Conservation (phyloP, 2,329 filamentous ascomycete species). For the Seiridium cupressi region DNA sequence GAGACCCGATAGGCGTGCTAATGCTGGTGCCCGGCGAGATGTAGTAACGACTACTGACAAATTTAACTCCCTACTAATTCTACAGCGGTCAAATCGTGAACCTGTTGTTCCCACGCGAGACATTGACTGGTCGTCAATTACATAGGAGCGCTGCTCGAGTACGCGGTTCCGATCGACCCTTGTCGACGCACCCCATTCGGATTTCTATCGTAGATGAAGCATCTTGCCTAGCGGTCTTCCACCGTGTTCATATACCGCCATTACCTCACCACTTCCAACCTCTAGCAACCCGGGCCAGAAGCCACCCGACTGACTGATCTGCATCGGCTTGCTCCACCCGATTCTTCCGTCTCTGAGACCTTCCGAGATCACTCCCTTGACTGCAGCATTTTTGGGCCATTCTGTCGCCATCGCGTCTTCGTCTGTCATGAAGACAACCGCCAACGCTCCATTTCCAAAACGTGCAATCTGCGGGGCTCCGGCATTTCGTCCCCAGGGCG, state of each 20-base stretch:
- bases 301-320: conserved; percentile 28
- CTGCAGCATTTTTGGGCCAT: conserved; percentile 38
- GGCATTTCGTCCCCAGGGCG: conserved; percentile 35
- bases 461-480: conserved; percentile 44
- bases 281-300: conserved; percentile 37
- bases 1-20: too few species aligned
- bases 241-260: conserved; percentile 27
- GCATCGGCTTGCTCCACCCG: conserved; percentile 28
- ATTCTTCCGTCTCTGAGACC: conserved; percentile 31
- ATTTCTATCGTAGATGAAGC: conserved; percentile 4
- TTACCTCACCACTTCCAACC: conserved; percentile 22
- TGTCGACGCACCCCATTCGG: too few species aligned
- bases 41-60: too few species aligned
- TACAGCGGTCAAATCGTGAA: too few species aligned
- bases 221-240: conserved; percentile 26
- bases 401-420: conserved; percentile 33
- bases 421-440: conserved; percentile 45
- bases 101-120: too few species aligned
- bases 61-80: too few species aligned
- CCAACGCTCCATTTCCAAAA: conserved; percentile 36
- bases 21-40: too few species aligned
- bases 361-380: conserved; percentile 37
- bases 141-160: too few species aligned
- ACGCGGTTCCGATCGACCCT: too few species aligned
- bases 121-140: too few species aligned